phyloP scores from a whole-genome alignment of 2,329 filamentous ascomycete genomes.

The Fusarium poae region DNA sequence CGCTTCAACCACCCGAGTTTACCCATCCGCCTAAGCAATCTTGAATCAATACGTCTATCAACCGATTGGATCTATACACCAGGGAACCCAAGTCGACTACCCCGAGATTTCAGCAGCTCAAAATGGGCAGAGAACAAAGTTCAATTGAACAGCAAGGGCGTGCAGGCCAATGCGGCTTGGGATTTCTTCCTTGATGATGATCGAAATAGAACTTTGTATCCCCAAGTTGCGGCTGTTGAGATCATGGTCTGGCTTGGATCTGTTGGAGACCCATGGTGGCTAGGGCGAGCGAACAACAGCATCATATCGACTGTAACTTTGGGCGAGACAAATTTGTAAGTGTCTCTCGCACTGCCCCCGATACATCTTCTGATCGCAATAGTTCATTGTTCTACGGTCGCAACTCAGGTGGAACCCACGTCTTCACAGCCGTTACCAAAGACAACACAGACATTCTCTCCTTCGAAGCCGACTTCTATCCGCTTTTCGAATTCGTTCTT shows the following conservation, averaged over 20 bases:
- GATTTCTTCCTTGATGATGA: constrained; percentile 48
- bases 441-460: constrained; percentile 39
- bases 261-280: constrained; percentile 48
- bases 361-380: neutral
- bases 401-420: constrained; percentile 44
- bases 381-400: constrained; percentile 45
- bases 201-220: constrained; percentile 39
- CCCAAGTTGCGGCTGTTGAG: constrained; percentile 42
- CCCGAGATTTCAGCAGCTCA: constrained; percentile 25
- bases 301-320: constrained; percentile 43
- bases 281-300: constrained; percentile 36
- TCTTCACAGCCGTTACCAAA: constrained; percentile 42
- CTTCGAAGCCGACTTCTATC: constrained; percentile 45
- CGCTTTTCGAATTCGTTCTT: constrained; percentile 44
- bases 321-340: constrained; percentile 45
- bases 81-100: constrained; percentile 11
- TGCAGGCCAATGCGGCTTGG: constrained; percentile 46
- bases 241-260: constrained; percentile 47
- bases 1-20: constrained; percentile 40
- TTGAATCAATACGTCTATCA: constrained; percentile 38
- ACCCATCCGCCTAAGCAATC: constrained; percentile 39
- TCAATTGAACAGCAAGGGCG: constrained; percentile 7
- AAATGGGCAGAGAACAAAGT: constrained; percentile 39
- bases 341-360: rapidly evolving
- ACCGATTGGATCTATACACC: constrained; percentile 47